Conservation (phyloP, 1,139 yeast species). For the Blastobotrys elegans region DNA sequence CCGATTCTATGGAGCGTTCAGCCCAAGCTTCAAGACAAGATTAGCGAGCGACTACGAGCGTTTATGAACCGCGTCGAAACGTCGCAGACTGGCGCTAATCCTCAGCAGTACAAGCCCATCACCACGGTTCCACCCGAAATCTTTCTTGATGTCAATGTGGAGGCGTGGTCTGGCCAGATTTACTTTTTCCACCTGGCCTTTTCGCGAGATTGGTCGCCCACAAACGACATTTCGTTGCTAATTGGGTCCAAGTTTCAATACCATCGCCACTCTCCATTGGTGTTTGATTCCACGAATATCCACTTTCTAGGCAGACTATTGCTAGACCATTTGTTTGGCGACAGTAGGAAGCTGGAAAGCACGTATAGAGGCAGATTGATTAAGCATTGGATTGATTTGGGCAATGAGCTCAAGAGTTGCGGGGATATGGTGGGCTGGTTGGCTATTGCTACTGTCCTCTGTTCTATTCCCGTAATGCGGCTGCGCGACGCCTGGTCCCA, state of each 20-base stretch:
- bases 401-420: constrained; percentile 65
- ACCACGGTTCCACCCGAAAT: constrained; percentile 32
- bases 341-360: constrained; percentile 24
- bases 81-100: background rate
- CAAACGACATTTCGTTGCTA: constrained; percentile 54
- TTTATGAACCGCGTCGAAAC: constrained; percentile 24
- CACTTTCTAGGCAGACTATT: constrained; percentile 75
- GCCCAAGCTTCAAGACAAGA: constrained; percentile 21
- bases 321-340: constrained; percentile 58
- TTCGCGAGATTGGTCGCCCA: constrained; percentile 65
- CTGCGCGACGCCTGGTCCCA: constrained; percentile 70
- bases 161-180: constrained; percentile 35
- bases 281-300: constrained; percentile 67
- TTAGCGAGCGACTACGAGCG: constrained; percentile 25
- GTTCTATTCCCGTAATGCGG: constrained; percentile 79
- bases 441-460: constrained; percentile 77
- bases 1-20: constrained; percentile 29
- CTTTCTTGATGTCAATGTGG: constrained; percentile 31
- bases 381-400: constrained; percentile 83
- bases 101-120: constrained; percentile 14
- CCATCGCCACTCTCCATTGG: constrained; percentile 49
- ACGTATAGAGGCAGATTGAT: constrained; percentile 58
- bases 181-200: constrained; percentile 36
- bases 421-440: constrained; percentile 97
- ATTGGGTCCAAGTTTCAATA: constrained; percentile 41